Base-by-base conservation (phyloP, 192 early-diverging fungal genomes). In the Geranomyces michiganensis region DNA sequence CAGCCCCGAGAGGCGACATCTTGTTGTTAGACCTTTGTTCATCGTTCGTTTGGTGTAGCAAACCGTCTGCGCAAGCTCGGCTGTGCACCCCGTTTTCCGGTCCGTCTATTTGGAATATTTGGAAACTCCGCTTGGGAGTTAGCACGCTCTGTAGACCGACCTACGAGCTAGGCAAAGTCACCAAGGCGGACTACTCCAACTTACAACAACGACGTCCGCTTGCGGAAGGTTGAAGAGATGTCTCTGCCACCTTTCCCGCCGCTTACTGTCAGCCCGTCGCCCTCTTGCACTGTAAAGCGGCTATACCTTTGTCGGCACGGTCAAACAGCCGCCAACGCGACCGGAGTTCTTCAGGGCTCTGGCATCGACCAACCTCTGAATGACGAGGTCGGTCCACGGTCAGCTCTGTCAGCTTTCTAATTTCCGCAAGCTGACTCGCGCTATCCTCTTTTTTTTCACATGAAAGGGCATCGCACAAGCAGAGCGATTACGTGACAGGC, bases 251-350 rank as follows among this genome's bases (percentile, higher is more conserved):
- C 36, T 8, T 74, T 79, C 36, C 77, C 77, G 26, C 63, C 73
- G 9, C 33, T 66, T 14, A 65, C 60, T 0, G 21, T 56, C 41
- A 32, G 74, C 27, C 68, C 73, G 41, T 56, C 68, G 21, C 62
- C 71, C 9, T 46, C 66, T 12, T 24, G 58, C 44, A 29, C 48
- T 30, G 81, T 84, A 7, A 86, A 84, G 56, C 81, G 85, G 17
- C 73, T 86, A 19, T 81, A 69, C 60, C 46, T 86, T 0, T 84
- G 82, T 53, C 44, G 85, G 15, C 85, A 86, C 66, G 85, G 82
- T 4, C 84, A 85, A 67, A 86, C 85, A 0, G 78, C 67, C 0
- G 68, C 79, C 1, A 86, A 86, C 67, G 74, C 80, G 7, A 32
- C 22, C 22, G 77, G 79, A 24, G 55, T 81, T n/a, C 51, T 86